phyloP scores from a whole-genome alignment of 768 basidiomycete genomes.

The Crepidotus variabilis region DNA sequence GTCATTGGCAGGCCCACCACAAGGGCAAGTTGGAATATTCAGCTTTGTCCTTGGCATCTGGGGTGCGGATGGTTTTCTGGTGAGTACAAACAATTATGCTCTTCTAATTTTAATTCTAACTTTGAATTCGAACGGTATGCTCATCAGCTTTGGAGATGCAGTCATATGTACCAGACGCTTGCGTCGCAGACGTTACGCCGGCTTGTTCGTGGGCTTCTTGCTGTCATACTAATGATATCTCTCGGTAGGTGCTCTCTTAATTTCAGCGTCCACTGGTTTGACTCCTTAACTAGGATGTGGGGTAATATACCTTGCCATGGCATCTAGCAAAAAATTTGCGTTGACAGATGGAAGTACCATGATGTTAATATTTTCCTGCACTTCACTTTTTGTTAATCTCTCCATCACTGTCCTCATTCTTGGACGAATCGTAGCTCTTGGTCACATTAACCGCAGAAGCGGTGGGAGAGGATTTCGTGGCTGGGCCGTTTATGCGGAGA shows the following conservation, averaged over 20 bases:
- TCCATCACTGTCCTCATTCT: constrained; percentile 2
- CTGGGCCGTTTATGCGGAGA: not conserved
- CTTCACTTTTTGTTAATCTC: constrained; percentile 5
- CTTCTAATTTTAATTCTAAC: not conserved
- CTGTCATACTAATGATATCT: not conserved
- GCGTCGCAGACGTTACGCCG: not conserved
- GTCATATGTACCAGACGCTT: not conserved
- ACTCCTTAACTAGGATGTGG: not conserved
- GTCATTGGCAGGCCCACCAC: not conserved
- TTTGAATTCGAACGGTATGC: not conserved
- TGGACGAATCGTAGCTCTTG: constrained; percentile 1
- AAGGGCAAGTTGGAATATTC: not conserved
- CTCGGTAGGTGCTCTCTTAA: not conserved
- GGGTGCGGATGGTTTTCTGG: constrained; percentile 4
- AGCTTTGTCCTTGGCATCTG: not conserved
- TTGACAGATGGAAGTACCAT: not conserved
- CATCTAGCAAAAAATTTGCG: not conserved
- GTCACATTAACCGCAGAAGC: not conserved
- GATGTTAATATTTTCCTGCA: not conserved
- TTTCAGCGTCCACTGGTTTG: not conserved
- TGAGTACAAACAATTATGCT: not conserved
- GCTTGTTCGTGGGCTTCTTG: not conserved
- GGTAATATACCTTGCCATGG: not conserved
- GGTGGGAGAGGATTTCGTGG: not conserved
- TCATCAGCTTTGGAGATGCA: constrained; percentile 1